Evolutionary conservation across 495 filamentous ascomycete genomes (phyloP).

Genomic region (Chaetomium cochliodes): DNA sequence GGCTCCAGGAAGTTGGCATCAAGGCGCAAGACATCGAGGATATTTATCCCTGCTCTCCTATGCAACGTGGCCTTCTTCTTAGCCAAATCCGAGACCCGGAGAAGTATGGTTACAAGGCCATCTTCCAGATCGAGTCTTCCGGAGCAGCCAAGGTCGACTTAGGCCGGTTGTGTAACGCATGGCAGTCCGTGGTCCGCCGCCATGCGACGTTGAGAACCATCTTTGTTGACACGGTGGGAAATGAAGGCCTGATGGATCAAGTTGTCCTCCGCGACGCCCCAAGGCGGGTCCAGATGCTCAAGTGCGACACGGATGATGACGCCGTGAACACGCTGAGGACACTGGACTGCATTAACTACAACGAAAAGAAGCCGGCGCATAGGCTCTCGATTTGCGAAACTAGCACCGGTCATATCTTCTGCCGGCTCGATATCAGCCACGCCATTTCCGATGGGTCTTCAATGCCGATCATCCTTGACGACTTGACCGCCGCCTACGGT

Average conservation of each 20-base stretch:
- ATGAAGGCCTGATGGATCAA: constrained; percentile 30
- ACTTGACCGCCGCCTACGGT: constrained; percentile 16
- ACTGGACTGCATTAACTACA: constrained; percentile 15
- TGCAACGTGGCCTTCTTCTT: constrained; percentile 45
- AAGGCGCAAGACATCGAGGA: constrained; percentile 35
- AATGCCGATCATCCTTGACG: constrained; percentile 23
- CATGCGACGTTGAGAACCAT: constrained; percentile 43
- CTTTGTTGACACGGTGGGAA: constrained; percentile 38
- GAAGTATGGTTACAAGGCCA: constrained; percentile 54
- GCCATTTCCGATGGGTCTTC: constrained; percentile 29
- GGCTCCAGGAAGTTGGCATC: constrained; percentile 44
- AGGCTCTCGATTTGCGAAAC: constrained; percentile 38
- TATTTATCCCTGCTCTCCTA: constrained; percentile 46
- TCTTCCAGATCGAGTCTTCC: constrained; percentile 46
- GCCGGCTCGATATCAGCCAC: constrained; percentile 55
- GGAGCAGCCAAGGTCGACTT: background rate
- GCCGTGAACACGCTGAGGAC: constrained; percentile 7
- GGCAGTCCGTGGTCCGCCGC: constrained; percentile 26
- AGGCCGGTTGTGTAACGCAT: constrained; percentile 20
- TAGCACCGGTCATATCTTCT: constrained; percentile 28
- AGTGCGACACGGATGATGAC: constrained; percentile 44
- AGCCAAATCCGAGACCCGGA: constrained; percentile 51
- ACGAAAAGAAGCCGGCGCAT: constrained; percentile 44
- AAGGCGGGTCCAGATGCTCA: constrained; percentile 40
- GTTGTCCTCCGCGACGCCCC: constrained; percentile 27